Evolutionary conservation across 2,329 filamentous ascomycete species (phyloP).

Genomic region (Fusarium graminum): DNA sequence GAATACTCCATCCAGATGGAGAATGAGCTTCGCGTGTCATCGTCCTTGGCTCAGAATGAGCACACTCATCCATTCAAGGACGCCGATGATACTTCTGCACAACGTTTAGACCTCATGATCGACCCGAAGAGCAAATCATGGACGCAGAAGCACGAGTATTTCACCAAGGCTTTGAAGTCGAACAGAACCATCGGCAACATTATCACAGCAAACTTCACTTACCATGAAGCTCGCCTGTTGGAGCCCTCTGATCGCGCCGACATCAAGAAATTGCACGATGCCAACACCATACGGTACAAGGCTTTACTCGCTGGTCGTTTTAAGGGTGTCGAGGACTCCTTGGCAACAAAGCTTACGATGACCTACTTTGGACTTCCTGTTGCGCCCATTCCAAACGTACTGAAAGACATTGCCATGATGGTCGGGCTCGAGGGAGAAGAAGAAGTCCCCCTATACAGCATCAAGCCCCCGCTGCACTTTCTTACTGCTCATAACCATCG

Average conservation of each 20-base stretch:
- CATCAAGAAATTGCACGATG: slow-evolving; percentile 51
- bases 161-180: slow-evolving; percentile 47
- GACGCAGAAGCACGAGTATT: slow-evolving; percentile 50
- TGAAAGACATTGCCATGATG: slow-evolving; percentile 46
- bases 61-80: background rate
- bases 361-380: slow-evolving; percentile 63
- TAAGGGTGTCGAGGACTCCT: slow-evolving; percentile 42
- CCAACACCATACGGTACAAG: slow-evolving; percentile 50
- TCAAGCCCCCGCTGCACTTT: slow-evolving; percentile 52
- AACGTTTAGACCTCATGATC: slow-evolving; percentile 44
- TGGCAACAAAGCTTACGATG: slow-evolving; percentile 60
- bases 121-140: slow-evolving; percentile 42
- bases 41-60: slow-evolving; percentile 2
- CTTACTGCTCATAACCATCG: slow-evolving; percentile 50
- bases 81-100: background rate
- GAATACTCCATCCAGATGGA: background rate
- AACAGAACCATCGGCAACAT: slow-evolving; percentile 49
- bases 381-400: slow-evolving; percentile 51
- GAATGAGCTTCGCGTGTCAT: background rate
- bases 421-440: slow-evolving; percentile 31
- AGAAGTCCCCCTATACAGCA: slow-evolving; percentile 30
- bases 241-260: slow-evolving; percentile 47
- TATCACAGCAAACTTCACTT: slow-evolving; percentile 53
- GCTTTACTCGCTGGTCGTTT: slow-evolving; percentile 52
- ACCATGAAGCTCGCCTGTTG: slow-evolving; percentile 53